Conservation (phyloP, 768 basidiomycete species). For the Termitomyces heimii region DNA sequence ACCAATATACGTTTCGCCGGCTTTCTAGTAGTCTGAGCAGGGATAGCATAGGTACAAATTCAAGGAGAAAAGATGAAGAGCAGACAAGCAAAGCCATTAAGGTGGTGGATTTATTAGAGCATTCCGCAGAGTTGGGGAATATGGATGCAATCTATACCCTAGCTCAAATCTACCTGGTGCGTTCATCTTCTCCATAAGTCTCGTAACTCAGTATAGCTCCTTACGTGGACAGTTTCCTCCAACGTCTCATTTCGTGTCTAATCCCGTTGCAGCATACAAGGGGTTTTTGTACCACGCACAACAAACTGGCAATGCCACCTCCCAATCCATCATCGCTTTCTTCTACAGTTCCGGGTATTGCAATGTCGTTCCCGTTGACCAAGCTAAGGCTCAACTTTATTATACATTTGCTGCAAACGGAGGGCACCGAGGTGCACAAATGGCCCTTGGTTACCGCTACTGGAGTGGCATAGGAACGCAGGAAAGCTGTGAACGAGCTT, state of each 20-base stretch:
- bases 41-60: constrained; percentile 31
- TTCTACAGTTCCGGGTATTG: constrained; percentile 85
- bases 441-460: constrained; percentile 90
- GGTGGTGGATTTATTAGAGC: constrained; percentile 72
- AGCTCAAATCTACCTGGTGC: constrained; percentile 61
- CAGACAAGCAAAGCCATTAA: constrained; percentile 69
- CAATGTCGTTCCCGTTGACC: constrained; percentile 53
- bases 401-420: constrained; percentile 93
- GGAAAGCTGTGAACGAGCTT: constrained; percentile 79
- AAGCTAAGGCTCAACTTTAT: constrained; percentile 82
- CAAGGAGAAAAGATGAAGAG: constrained; percentile 61
- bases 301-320: constrained; percentile 75
- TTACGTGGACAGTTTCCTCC: constrained; percentile 58
- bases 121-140: constrained; percentile 77
- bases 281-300: constrained; percentile 59
- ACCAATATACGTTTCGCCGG: constrained; percentile 48
- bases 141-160: constrained; percentile 66
- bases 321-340: constrained; percentile 83
- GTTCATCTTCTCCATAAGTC: constrained; percentile 15
- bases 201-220: neutral
- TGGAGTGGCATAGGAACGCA: constrained; percentile 94
- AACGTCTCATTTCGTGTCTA: constrained; percentile 53
- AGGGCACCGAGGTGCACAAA: constrained; percentile 82
- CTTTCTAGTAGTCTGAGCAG: constrained; percentile 34
- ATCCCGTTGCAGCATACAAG: constrained; percentile 59